phyloP scores from a whole-genome alignment of 139 green algal genomes.

The Dunaliella primolecta region DNA sequence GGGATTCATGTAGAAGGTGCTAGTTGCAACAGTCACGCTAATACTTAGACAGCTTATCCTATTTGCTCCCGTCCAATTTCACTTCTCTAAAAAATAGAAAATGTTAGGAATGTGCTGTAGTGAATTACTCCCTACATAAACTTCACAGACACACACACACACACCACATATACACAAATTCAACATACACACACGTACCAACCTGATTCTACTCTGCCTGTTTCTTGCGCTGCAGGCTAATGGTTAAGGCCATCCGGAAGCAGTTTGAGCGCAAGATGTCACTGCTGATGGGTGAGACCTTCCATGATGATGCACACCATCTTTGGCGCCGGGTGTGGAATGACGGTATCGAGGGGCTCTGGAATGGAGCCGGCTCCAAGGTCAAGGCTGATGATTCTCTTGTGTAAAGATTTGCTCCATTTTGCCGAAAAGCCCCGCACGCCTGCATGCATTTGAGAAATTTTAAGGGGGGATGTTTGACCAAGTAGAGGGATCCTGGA shows the following conservation, averaged over 20 bases:
- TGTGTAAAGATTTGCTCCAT: too few relatives aligned
- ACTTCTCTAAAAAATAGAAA: not conserved
- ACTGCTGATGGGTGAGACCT: not conserved
- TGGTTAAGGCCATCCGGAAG: not conserved
- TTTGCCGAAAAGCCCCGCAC: too few relatives aligned
- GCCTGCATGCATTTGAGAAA: too few relatives aligned
- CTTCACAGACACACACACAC: not conserved
- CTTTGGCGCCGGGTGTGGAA: not conserved
- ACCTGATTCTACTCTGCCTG: not conserved
- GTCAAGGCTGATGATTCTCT: not conserved
- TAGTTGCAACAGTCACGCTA: too few relatives aligned
- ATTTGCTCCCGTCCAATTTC: too few relatives aligned
- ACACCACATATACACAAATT: not conserved
- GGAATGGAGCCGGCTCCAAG: not conserved
- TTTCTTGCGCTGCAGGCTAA: not conserved
- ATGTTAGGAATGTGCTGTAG: too few relatives aligned
- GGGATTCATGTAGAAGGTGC: not conserved
- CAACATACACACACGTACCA: not conserved
- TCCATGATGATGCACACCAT: not conserved
- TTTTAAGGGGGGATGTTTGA: too few relatives aligned
- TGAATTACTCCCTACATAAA: too few relatives aligned
- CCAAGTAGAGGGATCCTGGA: too few relatives aligned
- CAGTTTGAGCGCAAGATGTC: not conserved
- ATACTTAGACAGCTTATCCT: too few relatives aligned
- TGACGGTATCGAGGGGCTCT: not conserved